Conservation (phyloP, 2,329 filamentous ascomycete genomes). For the Aspergillus sclerotialis region DNA sequence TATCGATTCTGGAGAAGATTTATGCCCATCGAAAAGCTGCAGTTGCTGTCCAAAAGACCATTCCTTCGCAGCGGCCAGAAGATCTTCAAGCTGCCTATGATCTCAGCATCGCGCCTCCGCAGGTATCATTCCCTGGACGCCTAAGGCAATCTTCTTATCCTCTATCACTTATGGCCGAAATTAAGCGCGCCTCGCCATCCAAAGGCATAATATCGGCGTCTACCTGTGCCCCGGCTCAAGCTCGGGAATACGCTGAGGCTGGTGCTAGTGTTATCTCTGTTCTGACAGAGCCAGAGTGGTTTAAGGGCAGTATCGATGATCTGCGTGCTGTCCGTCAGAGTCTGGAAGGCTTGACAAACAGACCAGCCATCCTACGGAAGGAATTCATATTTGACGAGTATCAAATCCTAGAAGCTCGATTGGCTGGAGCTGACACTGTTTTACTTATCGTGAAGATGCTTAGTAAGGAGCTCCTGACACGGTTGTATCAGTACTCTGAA, state of each 20-base stretch:
- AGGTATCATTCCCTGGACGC: conserved; percentile 71
- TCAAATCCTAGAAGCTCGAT: conserved; percentile 87
- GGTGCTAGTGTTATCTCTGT: conserved; percentile 97
- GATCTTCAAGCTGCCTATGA: conserved; percentile 85
- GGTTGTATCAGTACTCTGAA: conserved; percentile 80
- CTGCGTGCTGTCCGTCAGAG: conserved; percentile 79
- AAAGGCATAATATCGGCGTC: conserved; percentile 89
- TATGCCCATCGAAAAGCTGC: conserved; percentile 72
- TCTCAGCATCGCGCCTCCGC: conserved; percentile 74
- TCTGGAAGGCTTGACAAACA: conserved; percentile 82
- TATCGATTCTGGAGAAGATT: conserved; percentile 84
- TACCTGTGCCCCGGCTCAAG: conserved; percentile 82
- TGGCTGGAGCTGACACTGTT: conserved; percentile 91
- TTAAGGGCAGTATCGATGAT: conserved; percentile 96
- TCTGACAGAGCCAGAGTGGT: conserved; percentile 98
- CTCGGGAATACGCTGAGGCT: conserved; percentile 82
- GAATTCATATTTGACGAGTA: conserved; percentile 99
- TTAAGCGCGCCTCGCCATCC: conserved; percentile 92
- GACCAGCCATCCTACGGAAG: conserved; percentile 86
- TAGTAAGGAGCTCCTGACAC: conserved; percentile 62
- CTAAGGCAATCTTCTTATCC: conserved; percentile 75
- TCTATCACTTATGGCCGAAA: conserved; percentile 94
- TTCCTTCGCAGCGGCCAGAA: conserved; percentile 74
- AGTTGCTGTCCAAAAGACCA: conserved; percentile 72
- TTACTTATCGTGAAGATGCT: conserved; percentile 98